Evolutionary conservation across 306 rosid genomes (phyloP).

Genomic region (Sesbania bispinosa): DNA sequence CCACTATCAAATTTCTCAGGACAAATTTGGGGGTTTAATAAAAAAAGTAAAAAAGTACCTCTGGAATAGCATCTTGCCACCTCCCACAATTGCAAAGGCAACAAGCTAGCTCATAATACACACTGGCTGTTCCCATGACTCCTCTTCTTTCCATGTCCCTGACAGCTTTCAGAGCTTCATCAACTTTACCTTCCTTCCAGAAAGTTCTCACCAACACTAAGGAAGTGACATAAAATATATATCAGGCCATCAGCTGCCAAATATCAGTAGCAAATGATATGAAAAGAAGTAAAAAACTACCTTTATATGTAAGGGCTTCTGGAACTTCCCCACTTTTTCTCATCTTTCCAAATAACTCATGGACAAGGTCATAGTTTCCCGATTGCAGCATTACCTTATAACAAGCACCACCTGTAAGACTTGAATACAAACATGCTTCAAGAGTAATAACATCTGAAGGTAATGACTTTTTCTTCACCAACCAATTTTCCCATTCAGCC

Average conservation of each 20-base stretch:
- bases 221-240: constrained; percentile 16
- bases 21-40: background rate
- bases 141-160: constrained; percentile 89
- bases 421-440: constrained; percentile 31
- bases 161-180: constrained; percentile 74
- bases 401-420: constrained; percentile 55
- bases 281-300: constrained; percentile 39
- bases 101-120: constrained; percentile 86
- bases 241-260: constrained; percentile 21
- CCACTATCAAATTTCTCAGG: background rate
- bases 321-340: constrained; percentile 65
- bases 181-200: constrained; percentile 77
- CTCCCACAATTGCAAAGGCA: constrained; percentile 86
- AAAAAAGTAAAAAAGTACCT: constrained; percentile 41
- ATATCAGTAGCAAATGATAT: constrained; percentile 27
- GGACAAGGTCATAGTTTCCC: constrained; percentile 76
- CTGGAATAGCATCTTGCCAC: constrained; percentile 80
- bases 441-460: constrained; percentile 30
- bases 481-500: constrained; percentile 21
- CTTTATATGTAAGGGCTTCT: constrained; percentile 79
- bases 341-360: constrained; percentile 72
- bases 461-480: constrained; percentile 13
- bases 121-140: constrained; percentile 63
- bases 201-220: constrained; percentile 79
- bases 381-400: constrained; percentile 85